Conservation (phyloP, 1,139 yeast species). For the Geotrichum restrictum region DNA sequence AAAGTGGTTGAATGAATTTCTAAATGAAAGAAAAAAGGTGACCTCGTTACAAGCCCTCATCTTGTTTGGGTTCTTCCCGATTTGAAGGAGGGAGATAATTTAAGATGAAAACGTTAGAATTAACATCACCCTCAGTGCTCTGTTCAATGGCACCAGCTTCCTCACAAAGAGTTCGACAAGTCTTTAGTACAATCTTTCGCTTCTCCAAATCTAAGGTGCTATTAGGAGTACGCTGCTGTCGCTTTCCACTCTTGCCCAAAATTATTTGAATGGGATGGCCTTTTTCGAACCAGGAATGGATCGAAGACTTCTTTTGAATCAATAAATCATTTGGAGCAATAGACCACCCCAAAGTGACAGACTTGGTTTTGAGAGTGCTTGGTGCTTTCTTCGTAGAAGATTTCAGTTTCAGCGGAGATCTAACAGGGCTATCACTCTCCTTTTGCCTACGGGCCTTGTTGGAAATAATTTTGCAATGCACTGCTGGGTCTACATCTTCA, state of each 20-base stretch:
- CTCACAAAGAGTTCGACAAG: slow-evolving; percentile 30
- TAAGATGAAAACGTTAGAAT: slow-evolving; percentile 19
- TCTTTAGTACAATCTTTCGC: slow-evolving; percentile 32
- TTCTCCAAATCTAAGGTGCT: slow-evolving; percentile 33
- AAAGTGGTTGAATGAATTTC: slow-evolving; percentile 25
- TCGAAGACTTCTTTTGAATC: slow-evolving; percentile 39
- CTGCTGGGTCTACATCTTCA: slow-evolving; percentile 20
- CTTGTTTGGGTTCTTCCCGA: slow-evolving; percentile 17
- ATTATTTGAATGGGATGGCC: slow-evolving; percentile 34
- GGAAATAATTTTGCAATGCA: slow-evolving; percentile 13
- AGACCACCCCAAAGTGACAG: slow-evolving; percentile 36
- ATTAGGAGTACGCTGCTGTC: slow-evolving; percentile 6
- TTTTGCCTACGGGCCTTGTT: background rate
- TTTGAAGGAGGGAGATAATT: slow-evolving; percentile 4
- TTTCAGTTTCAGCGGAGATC: slow-evolving; percentile 3
- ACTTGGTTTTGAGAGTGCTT: slow-evolving; percentile 29
- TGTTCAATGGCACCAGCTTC: slow-evolving; percentile 30
- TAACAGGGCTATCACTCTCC: background rate
- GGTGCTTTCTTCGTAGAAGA: slow-evolving; percentile 28
- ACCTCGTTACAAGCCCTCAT: slow-evolving; percentile 26
- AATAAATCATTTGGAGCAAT: slow-evolving; percentile 35
- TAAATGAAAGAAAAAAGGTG: slow-evolving; percentile 25
- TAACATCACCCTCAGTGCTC: slow-evolving; percentile 30
- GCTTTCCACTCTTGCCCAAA: slow-evolving; percentile 32
- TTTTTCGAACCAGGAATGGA: slow-evolving; percentile 33